phyloP scores from a whole-genome alignment of 805 yeast genomes.

The Starmerella scarabaei region DNA sequence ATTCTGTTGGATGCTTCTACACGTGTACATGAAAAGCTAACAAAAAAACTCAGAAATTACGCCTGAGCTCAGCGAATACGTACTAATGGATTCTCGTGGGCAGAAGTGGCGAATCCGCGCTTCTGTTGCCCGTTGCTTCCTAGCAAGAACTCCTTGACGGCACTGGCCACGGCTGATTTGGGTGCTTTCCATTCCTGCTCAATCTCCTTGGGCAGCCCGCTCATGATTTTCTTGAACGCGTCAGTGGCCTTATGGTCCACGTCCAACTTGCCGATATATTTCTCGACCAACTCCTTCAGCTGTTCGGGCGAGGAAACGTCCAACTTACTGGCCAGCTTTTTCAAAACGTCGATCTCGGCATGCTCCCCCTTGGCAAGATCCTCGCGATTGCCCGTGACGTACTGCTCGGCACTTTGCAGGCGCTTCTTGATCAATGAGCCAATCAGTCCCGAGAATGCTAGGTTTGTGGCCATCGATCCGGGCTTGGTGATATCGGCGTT shows the following conservation, averaged over 20 bases:
- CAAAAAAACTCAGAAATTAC: background rate
- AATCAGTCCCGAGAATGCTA: constrained; percentile 32
- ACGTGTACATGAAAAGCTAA: background rate
- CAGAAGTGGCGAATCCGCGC: constrained; percentile 23
- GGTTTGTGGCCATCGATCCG: constrained; percentile 22
- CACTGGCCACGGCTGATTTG: constrained; percentile 21
- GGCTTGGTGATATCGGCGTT: constrained; percentile 27
- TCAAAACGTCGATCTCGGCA: constrained; percentile 34
- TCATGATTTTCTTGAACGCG: constrained; percentile 13
- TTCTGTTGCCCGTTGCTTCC: constrained; percentile 5
- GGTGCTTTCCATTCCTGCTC: constrained; percentile 26
- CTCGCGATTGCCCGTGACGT: constrained; percentile 33
- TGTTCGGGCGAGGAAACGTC: constrained; percentile 41
- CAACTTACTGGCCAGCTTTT: constrained; percentile 30
- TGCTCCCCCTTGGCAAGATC: constrained; percentile 45
- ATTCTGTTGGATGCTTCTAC: too few relatives aligned
- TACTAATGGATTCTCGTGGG: constrained; percentile 45
- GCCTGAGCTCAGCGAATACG: constrained; percentile 25
- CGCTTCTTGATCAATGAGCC: constrained; percentile 32
- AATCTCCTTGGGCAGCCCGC: constrained; percentile 19
- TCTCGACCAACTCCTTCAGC: constrained; percentile 27
- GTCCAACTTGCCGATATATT: constrained; percentile 4
- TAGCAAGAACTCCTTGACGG: constrained; percentile 19
- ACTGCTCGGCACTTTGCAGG: constrained; percentile 38
- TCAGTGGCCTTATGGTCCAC: constrained; percentile 14